Evolutionary conservation across 805 yeast genomes (phyloP), one percentile per base, ranked within the genome.

Genomic region (Saccharomycopsis microspora): DNA sequence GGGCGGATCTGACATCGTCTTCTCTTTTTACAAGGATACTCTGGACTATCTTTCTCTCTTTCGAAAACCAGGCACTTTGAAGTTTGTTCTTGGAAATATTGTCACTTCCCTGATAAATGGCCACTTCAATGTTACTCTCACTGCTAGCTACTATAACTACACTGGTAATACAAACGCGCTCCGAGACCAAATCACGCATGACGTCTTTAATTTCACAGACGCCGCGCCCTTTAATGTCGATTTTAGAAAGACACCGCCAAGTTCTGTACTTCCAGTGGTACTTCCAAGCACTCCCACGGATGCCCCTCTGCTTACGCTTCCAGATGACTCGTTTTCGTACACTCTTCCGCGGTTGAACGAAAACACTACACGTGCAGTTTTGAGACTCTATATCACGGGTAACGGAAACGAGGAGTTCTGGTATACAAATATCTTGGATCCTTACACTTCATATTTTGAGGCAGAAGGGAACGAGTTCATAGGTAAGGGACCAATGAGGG

Each of bases 391-490:
- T 54, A 76, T 82, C 7, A 76, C 85, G n/a, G 95, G 90, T 1
- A 84, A 82, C 56, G 81, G 79, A 2, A 76, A 72, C 35, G 96
- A 86, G 62, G 95, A 87, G 60, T 83, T 83, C 57, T 86, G 94
- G 93, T 86, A 80, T 61, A 62, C 78, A 3, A 82, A 84, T 36
- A 60, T 70, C 7, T 50, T 81, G 39, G 83, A 78, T 54, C 60
- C 65, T 43, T 70, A 62, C 52, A 62, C 60, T 9, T 59, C 66
- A 38, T 55, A 56, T 10, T 77, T 75, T 52, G 56, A 54, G 2
- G 53, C 57, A 2, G 56, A 63, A 28, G 72, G 74, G 2, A 70
- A 66, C 42, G 57, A 56, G 4, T 65, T 74, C 10, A 57, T 62
- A 9, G 84, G 83, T 5, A 81, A 78, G 58, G 93, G 93, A 0